Evolutionary conservation across 352 stramenopile genomes (phyloP).

Genomic region (Nothophytophthora sp.): DNA sequence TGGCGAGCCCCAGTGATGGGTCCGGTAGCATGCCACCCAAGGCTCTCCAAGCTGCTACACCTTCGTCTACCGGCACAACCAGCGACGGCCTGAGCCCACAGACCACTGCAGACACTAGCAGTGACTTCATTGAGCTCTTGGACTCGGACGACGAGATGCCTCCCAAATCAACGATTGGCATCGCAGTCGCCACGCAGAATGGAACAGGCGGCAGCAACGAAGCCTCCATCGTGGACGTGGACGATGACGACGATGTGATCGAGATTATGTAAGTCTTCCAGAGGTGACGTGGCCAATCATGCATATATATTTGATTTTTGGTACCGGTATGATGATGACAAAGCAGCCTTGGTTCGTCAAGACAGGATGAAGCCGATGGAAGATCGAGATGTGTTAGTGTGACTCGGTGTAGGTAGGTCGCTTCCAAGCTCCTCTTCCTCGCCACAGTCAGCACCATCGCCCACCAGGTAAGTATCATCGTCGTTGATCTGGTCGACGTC

Average conservation of each 20-base stretch:
- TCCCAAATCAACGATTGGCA: conserved; percentile 10
- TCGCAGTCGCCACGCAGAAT: conserved; percentile 5
- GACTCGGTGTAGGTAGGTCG: not conserved
- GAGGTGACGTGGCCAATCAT: no score
- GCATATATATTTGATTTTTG: no score
- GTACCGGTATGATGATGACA: no score
- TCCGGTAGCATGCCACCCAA: no score
- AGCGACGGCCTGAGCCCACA: conserved; percentile 17
- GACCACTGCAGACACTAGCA: conserved; percentile 37
- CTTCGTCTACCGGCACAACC: conserved; percentile 1
- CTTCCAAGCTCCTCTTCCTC: not conserved
- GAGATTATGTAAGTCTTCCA: conserved; percentile 56
- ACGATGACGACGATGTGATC: conserved; percentile 32
- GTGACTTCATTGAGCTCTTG: conserved; percentile 59
- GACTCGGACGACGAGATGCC: conserved; percentile 50
- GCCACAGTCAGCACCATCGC: not conserved
- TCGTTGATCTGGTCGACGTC: conserved; percentile 1
- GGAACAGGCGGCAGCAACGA: conserved; percentile 2
- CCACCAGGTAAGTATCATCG: not conserved
- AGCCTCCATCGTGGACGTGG: not conserved
- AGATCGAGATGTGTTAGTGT: not conserved
- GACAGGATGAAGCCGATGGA: conserved; percentile 27
- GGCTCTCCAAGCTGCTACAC: no score
- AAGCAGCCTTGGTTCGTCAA: no score
- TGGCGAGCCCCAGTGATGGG: no score